phyloP scores from a whole-genome alignment of 2,329 filamentous ascomycete species.

The Xylogone sp. region DNA sequence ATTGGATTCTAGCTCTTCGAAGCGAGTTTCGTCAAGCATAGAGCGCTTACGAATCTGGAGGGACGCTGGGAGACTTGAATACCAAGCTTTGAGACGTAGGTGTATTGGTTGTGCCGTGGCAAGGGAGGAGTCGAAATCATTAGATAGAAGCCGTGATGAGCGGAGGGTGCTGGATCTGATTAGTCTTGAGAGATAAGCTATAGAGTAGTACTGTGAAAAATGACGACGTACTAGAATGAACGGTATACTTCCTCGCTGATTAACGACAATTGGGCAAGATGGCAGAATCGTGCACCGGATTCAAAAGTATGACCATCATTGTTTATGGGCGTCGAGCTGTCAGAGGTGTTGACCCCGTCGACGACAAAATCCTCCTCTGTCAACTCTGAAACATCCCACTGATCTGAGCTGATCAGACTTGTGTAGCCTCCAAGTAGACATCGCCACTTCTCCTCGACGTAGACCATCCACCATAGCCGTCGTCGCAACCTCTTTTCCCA shows the following conservation, averaged over 20 bases:
- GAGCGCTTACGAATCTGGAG: conserved; percentile 25
- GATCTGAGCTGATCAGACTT: neutral
- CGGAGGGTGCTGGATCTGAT: conserved; percentile 22
- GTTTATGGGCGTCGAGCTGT: too few relatives aligned
- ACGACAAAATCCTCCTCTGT: conserved; percentile 1
- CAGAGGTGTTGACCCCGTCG: neutral
- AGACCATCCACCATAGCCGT: conserved; percentile 2
- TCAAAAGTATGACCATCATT: too few relatives aligned
- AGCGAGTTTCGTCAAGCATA: conserved; percentile 12
- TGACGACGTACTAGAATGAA: conserved; percentile 26
- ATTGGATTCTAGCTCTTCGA: conserved; percentile 6
- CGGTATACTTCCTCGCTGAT: conserved; percentile 29
- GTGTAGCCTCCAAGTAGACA: neutral
- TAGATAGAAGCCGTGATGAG: conserved; percentile 26
- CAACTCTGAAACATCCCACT: conserved; percentile 4
- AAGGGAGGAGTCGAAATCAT: conserved; percentile 25
- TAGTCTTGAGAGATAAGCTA: neutral
- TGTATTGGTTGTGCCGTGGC: conserved; percentile 25
- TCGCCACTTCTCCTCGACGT: conserved; percentile 3
- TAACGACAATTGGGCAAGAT: conserved; percentile 23
- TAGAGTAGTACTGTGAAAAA: neutral
- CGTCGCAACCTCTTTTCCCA: conserved; percentile 2
- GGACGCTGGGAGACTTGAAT: conserved; percentile 25
- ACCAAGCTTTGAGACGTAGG: conserved; percentile 28
- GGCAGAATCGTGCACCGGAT: conserved; percentile 18